These are phyloP conservation scores for Jackrogersella multiformis DNA, from an alignment of 495 filamentous ascomycete species.

Conservation along the genomic window DNA sequence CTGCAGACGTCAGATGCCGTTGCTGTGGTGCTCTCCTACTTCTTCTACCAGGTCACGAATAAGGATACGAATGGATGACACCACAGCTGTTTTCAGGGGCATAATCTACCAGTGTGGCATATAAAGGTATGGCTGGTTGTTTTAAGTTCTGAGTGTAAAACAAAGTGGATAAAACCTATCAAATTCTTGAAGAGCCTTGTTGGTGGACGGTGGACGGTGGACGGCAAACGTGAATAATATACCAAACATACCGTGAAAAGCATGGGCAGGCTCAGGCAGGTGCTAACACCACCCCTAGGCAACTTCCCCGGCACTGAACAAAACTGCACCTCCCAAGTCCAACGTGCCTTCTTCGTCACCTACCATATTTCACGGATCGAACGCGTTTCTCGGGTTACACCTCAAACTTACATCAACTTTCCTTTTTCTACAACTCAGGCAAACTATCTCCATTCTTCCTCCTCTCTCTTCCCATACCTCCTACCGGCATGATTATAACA, in stretches of 20 bases:
- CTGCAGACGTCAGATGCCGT: too few relatives aligned
- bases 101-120: too few relatives aligned
- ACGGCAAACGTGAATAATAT: not conserved
- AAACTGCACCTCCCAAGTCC: not conserved
- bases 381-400: not conserved
- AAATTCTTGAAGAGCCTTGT: too few relatives aligned
- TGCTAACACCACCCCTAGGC: not conserved
- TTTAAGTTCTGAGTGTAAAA: too few relatives aligned
- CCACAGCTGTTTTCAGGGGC: too few relatives aligned
- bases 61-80: too few relatives aligned
- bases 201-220: not conserved
- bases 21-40: too few relatives aligned
- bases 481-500: not conserved
- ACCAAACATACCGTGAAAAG: not conserved
- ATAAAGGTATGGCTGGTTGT: too few relatives aligned
- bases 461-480: not conserved
- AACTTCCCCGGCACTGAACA: too few relatives aligned
- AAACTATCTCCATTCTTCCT: not conserved
- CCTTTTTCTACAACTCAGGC: not conserved
- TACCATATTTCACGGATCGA: not conserved
- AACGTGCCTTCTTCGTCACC: conserved; percentile 13
- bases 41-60: too few relatives aligned
- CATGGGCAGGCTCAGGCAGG: not conserved
- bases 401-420: not conserved
- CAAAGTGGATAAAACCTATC: too few relatives aligned